phyloP scores from a whole-genome alignment of 495 filamentous ascomycete genomes.

The Penicillium argentinense region DNA sequence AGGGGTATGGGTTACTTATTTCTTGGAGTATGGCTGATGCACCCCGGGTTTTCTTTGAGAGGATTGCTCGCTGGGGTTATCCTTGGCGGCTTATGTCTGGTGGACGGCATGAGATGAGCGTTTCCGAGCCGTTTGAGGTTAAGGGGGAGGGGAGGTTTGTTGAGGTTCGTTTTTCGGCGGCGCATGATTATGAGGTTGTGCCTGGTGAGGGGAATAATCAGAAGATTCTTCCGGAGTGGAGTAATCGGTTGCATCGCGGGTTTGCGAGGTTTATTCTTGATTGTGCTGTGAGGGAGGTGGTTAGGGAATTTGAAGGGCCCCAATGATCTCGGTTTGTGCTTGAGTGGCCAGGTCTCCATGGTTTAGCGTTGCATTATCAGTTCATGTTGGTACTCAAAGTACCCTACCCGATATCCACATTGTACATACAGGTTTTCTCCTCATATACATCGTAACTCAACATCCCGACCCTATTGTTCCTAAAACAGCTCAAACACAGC shows the following conservation, averaged over 20 bases:
- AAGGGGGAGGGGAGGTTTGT: constrained; percentile 15
- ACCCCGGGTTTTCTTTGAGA: constrained; percentile 30
- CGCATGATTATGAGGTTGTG: constrained; percentile 36
- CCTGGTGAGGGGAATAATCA: constrained; percentile 20
- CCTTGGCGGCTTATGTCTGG: constrained; percentile 38
- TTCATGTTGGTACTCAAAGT: no score
- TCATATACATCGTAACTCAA: no score
- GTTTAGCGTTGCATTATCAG: no score
- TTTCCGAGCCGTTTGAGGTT: constrained; percentile 26
- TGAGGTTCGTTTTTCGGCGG: constrained; percentile 32
- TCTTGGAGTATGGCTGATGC: constrained; percentile 24
- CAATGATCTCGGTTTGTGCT: background rate
- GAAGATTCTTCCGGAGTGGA: constrained; percentile 32
- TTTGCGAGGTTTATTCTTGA: constrained; percentile 30
- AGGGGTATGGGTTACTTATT: constrained; percentile 25
- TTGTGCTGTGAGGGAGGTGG: constrained; percentile 21
- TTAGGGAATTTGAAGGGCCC: background rate
- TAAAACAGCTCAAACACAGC: constrained; percentile 13
- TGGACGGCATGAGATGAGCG: constrained; percentile 35
- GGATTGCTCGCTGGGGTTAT: constrained; percentile 31
- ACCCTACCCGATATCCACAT: background rate
- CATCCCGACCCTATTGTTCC: background rate
- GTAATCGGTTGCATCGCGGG: constrained; percentile 28
- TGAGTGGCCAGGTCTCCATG: background rate
- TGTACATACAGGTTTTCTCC: no score